A percentile compares a stretch with the other conserved stretches of the same genome.
These are phyloP conservation scores for Monilinia aucupariae DNA, from an alignment of 2,329 filamentous ascomycete species.

Conservation along the genomic window DNA sequence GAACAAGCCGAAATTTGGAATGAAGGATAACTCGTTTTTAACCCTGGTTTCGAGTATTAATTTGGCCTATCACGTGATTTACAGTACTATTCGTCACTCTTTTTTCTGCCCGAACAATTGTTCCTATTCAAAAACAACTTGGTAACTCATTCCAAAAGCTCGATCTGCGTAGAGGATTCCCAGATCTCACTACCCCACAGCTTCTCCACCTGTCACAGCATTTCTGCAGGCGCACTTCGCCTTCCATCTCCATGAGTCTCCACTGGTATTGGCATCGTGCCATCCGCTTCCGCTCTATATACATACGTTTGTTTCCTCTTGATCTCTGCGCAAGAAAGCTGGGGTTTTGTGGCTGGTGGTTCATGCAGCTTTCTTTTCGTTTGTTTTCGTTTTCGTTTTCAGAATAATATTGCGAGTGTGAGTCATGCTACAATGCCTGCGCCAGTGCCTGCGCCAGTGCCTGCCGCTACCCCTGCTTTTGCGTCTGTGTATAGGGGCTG, in stretches of 20 bases:
- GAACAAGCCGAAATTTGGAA: too few relatives aligned
- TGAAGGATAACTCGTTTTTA: too few relatives aligned
- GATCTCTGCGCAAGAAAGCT: background rate
- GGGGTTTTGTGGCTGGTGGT: background rate
- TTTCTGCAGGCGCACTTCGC: background rate
- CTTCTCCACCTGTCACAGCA: background rate
- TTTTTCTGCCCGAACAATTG: too few relatives aligned
- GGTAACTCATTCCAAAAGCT: background rate
- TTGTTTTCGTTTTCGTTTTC: slow-evolving; percentile 1
- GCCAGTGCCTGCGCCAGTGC: background rate
- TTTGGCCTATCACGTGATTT: background rate
- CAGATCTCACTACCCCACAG: too few relatives aligned
- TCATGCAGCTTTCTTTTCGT: background rate
- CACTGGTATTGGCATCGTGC: background rate
- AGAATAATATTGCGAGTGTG: background rate
- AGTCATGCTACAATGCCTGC: background rate
- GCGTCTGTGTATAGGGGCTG: background rate
- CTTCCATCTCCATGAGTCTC: background rate
- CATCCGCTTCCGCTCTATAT: slow-evolving; percentile 4
- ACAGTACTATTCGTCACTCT: too few relatives aligned
- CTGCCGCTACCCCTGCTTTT: background rate
- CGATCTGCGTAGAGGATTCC: background rate
- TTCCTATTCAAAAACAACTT: background rate
- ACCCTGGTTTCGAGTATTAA: background rate
- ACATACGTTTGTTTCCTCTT: background rate